Evolutionary conservation across 179 eudicot genomes (phyloP).

Genomic region (Silene coronaria): DNA sequence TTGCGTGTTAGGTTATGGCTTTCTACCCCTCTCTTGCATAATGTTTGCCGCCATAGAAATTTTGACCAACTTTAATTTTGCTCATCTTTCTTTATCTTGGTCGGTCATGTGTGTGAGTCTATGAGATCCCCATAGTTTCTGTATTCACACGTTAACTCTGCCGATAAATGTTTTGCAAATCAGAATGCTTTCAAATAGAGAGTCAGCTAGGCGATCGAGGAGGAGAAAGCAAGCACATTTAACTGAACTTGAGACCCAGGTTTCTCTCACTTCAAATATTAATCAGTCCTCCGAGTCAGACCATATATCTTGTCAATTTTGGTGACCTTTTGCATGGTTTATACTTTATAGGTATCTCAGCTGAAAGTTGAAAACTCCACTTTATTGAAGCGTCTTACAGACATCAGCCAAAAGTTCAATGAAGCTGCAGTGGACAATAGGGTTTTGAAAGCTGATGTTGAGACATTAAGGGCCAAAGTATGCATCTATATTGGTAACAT

Average conservation of each 20-base stretch:
- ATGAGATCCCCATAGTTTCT: not conserved
- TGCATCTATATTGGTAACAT: slow-evolving; percentile 1
- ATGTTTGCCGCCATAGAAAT: not conserved
- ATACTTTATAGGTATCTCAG: slow-evolving; percentile 71
- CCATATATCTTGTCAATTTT: not conserved
- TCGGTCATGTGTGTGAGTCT: not conserved
- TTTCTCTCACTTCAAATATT: slow-evolving; percentile 18
- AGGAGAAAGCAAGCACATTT: slow-evolving; percentile 94
- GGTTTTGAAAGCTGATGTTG: slow-evolving; percentile 92
- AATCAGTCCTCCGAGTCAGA: not conserved
- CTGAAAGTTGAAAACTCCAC: slow-evolving; percentile 86
- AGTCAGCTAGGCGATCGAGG: slow-evolving; percentile 91
- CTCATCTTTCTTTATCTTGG: not conserved
- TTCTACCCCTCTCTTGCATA: not conserved
- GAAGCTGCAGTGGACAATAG: slow-evolving; percentile 98
- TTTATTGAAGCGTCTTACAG: slow-evolving; percentile 63
- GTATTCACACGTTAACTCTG: not conserved
- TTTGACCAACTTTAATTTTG: not conserved
- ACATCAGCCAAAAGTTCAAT: slow-evolving; percentile 75
- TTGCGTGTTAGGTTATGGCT: not conserved
- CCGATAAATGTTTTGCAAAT: slow-evolving; percentile 7
- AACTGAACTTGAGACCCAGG: slow-evolving; percentile 91
- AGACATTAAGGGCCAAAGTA: slow-evolving; percentile 96
- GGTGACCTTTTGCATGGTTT: not conserved
- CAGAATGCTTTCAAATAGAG: slow-evolving; percentile 97